These are phyloP conservation scores for Metschnikowia koreensis DNA, from an alignment of 805 yeast species.

Conservation along the genomic window DNA sequence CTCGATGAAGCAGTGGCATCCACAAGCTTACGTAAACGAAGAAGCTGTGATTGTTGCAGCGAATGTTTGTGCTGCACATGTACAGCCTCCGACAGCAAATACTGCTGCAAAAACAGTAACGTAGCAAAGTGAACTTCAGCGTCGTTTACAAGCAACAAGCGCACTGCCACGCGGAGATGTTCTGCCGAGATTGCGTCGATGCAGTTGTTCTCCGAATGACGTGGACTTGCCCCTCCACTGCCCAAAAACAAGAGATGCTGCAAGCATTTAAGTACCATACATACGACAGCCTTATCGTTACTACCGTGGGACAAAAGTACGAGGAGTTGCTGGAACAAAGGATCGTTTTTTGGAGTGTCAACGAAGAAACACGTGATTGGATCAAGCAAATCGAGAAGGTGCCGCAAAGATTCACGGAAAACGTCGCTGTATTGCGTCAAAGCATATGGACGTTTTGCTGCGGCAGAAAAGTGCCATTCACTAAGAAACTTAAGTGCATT, in stretches of 20 bases:
- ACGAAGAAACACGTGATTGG: conserved; percentile 79
- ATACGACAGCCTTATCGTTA: conserved; percentile 66
- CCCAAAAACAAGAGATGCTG: conserved; percentile 65
- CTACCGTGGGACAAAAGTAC: conserved; percentile 44
- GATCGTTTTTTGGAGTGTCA: conserved; percentile 70
- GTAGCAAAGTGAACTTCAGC: conserved; percentile 75
- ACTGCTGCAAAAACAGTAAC: conserved; percentile 81
- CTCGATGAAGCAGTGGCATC: conserved; percentile 39
- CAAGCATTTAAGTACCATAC: conserved; percentile 70
- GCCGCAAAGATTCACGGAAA: conserved; percentile 59
- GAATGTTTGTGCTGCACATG: conserved; percentile 28
- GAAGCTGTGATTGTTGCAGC: conserved; percentile 31
- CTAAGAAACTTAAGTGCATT: conserved; percentile 43
- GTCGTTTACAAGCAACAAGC: conserved; percentile 58
- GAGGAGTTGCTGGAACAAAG: conserved; percentile 57
- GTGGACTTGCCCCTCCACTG: conserved; percentile 17
- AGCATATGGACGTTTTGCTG: conserved; percentile 11
- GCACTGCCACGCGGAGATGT: conserved; percentile 53
- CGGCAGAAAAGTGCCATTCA: conserved; percentile 27
- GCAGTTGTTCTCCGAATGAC: conserved; percentile 30
- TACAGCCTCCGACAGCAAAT: conserved; percentile 57
- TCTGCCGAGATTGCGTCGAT: conserved; percentile 36
- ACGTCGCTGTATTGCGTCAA: conserved; percentile 27
- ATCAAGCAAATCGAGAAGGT: conserved; percentile 78
- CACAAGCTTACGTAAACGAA: conserved; percentile 48